Conservation (phyloP, 441 rosid species). For the Jatropha multifida region DNA sequence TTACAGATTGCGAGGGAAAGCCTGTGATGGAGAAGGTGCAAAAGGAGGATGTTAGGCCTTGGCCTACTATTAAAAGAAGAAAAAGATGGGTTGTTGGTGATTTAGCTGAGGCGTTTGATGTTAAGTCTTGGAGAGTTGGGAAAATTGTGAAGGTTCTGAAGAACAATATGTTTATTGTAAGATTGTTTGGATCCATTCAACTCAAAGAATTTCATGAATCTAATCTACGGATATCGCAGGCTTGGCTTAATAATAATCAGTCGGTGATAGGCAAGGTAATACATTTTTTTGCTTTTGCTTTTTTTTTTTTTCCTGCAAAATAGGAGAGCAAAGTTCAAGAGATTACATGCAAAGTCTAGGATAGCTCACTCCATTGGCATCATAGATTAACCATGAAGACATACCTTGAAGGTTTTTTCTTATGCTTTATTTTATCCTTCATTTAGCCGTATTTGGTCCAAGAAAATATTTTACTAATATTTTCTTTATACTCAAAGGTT, state of each 20-base stretch:
- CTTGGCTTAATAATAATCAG: slow-evolving; percentile 39
- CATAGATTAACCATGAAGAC: too few species aligned
- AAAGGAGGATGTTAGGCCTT: slow-evolving; percentile 33
- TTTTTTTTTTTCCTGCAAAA: not conserved
- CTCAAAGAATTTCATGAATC: slow-evolving; percentile 37
- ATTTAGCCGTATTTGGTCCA: not conserved
- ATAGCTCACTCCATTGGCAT: too few species aligned
- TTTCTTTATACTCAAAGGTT: not conserved
- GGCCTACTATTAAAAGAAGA: slow-evolving; percentile 28
- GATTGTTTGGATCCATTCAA: slow-evolving; percentile 38
- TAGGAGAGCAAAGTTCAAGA: too few species aligned
- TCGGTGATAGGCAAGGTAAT: slow-evolving; percentile 36
- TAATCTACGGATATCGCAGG: slow-evolving; percentile 31
- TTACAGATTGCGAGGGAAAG: slow-evolving; percentile 20
- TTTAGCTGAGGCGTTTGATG: slow-evolving; percentile 40
- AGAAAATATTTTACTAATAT: too few species aligned
- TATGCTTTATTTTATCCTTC: not conserved
- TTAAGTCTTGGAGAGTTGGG: slow-evolving; percentile 37
- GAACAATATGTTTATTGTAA: slow-evolving; percentile 30
- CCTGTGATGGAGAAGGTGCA: slow-evolving; percentile 28
- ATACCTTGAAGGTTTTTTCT: too few species aligned
- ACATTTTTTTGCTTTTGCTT: not conserved
- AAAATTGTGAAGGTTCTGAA: slow-evolving; percentile 33
- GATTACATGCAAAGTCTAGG: too few species aligned
- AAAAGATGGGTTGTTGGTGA: slow-evolving; percentile 40